Evolutionary conservation across 164 flowering plant genomes (phyloP), one percentile per base, ranked within the genome.

Genomic region (Vitis rupestris): DNA sequence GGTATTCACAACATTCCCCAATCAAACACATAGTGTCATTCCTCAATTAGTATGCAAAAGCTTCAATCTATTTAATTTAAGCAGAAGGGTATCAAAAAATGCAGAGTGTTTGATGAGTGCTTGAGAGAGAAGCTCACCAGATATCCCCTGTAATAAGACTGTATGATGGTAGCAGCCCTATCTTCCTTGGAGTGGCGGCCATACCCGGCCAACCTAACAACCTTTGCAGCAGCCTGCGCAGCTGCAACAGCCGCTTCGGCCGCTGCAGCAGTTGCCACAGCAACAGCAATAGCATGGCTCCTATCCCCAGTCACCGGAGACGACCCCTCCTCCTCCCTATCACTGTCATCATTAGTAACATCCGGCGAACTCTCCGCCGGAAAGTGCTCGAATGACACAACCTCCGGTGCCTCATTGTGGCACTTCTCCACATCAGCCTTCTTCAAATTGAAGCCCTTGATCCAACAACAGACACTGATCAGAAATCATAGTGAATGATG

Each of bases 201-300:
- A 70, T 87, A 86, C 8, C 94, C 96, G 0, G 97, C 90, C 61
- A 91, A 72, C 16, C 88, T 78, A 5, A 90, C 94, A 19, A 93
- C 97, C 70, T 86, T 88, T 1, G 97, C 97, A 0, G 99, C 98
- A 1, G 97, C 98, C 64, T 90, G 90, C 14, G 98, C 98, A 10
- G 98, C 98, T 9, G 86, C 94, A 57, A 87, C 93, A 0, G 98
- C 97, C 5, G 99, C 95, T 74, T 89, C 94, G 0, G 99, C 98
- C 0, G 97, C 99, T 0, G 91, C 93, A 2, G 97, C 98, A 6
- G 98, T 94, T 0, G 98, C 97, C 51, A 80, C 79, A 0, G 99
- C 97, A 19, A 92, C 90, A 0, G 91, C 98, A 29, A 90, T 86
- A 5, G 99, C 96, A 71, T 88, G 97, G 63, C 81, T 82, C 17